phyloP scores from a whole-genome alignment of 2,329 filamentous ascomycete species.

The Penicillium occitanis region DNA sequence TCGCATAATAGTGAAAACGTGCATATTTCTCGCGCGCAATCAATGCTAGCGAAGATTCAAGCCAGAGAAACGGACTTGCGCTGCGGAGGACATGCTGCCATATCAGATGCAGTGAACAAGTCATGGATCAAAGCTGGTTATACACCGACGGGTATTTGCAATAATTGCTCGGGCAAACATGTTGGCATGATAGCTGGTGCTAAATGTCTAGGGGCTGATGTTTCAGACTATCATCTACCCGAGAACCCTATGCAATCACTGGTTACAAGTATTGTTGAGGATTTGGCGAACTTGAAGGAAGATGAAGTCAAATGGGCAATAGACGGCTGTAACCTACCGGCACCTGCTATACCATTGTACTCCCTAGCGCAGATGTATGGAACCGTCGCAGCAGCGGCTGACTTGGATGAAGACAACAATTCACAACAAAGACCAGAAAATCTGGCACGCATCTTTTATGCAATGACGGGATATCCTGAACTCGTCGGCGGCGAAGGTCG shows the following conservation, averaged over 20 bases:
- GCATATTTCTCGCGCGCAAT: constrained; percentile 40
- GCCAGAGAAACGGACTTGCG: constrained; percentile 39
- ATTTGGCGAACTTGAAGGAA: constrained; percentile 33
- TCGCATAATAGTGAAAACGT: constrained; percentile 49
- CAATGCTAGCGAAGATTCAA: constrained; percentile 40
- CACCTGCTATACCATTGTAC: constrained; percentile 45
- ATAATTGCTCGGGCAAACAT: constrained; percentile 54
- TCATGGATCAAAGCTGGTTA: constrained; percentile 44
- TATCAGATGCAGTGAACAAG: constrained; percentile 39
- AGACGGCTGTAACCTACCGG: constrained; percentile 52
- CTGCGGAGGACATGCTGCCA: constrained; percentile 46
- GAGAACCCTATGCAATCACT: constrained; percentile 42
- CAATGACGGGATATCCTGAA: constrained; percentile 47
- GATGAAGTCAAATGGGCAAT: constrained; percentile 43
- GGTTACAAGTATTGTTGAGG: constrained; percentile 41
- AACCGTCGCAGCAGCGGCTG: constrained; percentile 38
- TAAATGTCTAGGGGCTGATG: constrained; percentile 35
- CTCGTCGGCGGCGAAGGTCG: constrained; percentile 48
- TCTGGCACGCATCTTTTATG: constrained; percentile 42
- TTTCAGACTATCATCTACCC: constrained; percentile 38
- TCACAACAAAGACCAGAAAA: constrained; percentile 25
- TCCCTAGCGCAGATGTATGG: constrained; percentile 40
- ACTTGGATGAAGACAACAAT: background rate
- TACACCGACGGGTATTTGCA: constrained; percentile 41
- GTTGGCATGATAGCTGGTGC: constrained; percentile 50